These are phyloP conservation scores for Orbilia ellipsospora DNA, from an alignment of 2,329 filamentous ascomycete genomes.

Conservation along the genomic window DNA sequence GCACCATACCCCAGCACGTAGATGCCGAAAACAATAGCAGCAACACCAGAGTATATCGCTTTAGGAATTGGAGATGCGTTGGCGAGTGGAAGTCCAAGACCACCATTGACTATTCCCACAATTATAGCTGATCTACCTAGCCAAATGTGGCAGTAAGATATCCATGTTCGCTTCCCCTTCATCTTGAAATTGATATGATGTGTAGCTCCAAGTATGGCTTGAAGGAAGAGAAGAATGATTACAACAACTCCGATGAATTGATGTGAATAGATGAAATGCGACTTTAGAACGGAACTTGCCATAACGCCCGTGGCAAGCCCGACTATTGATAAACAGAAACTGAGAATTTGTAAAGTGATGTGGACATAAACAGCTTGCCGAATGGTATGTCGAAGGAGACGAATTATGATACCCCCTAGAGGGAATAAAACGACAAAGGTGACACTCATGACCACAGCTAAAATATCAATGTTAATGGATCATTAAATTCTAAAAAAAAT, in stretches of 20 bases:
- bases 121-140: slow-evolving; percentile 71
- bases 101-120: slow-evolving; percentile 73
- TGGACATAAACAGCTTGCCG: slow-evolving; percentile 65
- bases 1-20: slow-evolving; percentile 45
- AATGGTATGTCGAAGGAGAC: slow-evolving; percentile 67
- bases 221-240: slow-evolving; percentile 68
- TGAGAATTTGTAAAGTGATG: slow-evolving; percentile 68
- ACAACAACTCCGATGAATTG: slow-evolving; percentile 70
- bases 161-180: slow-evolving; percentile 65
- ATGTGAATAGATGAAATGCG: slow-evolving; percentile 67
- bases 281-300: slow-evolving; percentile 60
- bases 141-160: slow-evolving; percentile 73
- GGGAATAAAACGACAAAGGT: slow-evolving; percentile 72
- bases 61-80: slow-evolving; percentile 23
- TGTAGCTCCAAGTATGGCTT: slow-evolving; percentile 70
- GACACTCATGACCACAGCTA: slow-evolving; percentile 71
- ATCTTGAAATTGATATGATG: slow-evolving; percentile 70
- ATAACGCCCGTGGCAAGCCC: slow-evolving; percentile 71
- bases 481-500: background rate
- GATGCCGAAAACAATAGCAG: slow-evolving; percentile 37
- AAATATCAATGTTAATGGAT: background rate
- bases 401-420: slow-evolving; percentile 71
- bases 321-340: slow-evolving; percentile 70
- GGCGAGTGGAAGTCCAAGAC: slow-evolving; percentile 67
- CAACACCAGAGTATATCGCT: slow-evolving; percentile 40